Base-by-base conservation (phyloP, 352 stramenopile genomes). In the Pythium oligandrum region DNA sequence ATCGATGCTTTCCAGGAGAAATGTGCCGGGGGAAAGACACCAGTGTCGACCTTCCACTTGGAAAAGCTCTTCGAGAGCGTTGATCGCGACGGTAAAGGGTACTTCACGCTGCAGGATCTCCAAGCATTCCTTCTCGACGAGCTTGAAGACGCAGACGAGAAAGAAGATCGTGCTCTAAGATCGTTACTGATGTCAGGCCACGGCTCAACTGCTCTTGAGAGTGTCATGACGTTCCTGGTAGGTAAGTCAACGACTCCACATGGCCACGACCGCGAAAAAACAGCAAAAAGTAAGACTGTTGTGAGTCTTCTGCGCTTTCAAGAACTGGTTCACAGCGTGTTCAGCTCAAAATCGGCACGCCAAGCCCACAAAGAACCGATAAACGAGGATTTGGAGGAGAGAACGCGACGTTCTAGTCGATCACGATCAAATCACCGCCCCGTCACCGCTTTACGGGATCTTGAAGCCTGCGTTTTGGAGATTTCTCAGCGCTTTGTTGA, bases 21-120 rank as follows among this genome's bases (percentile, higher is more conserved):
- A 30, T 63, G 61, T 11, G 36, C 43, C 26, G 39, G 46, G 30
- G 43, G 37, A 9, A 43, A 48, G n/a, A 42, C 1, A 8, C 46
- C 55, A 26, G 26, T 66, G 34, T 70, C 64, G 5, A 77, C 61
- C 3, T 57, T 61, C 11, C 47, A 72, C 9, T 42, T 74, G 30
- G 61, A 82, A 26, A 65, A 38, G 8, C 38, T 71, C 3, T 86
- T 80, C 40, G 59, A 46, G 32, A 12, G 39, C 4, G 50, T 86
- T 4, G 72, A 83, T 48, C 42, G 32, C 2, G 66, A 78, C 30
- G 55, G 48, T 40, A 86, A 80, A 66, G 70, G 63, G 0, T 65
- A 76, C 33, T 80, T 86, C 37, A 73, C 71, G 33, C n/a, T 55
- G 1, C 31, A 46, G 30, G 70, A 86, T 37, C 33, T 74, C 0